A percentile compares a stretch with the other conserved stretches of the same genome.
Conservation (phyloP, 345 rosid genomes). For the Rhizophora mangle region DNA sequence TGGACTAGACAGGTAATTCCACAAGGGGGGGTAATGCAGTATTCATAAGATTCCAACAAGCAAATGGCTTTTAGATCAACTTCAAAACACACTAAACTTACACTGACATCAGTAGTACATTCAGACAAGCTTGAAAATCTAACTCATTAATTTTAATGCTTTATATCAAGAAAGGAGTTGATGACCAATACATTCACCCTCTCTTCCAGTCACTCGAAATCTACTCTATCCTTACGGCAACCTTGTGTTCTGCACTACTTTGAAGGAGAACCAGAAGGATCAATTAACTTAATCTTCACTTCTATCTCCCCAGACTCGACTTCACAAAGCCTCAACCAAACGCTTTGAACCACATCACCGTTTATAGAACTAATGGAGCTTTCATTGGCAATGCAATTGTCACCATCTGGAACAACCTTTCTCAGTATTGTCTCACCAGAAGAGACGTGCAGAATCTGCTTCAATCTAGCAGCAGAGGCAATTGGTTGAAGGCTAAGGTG, state of each 20-base stretch:
- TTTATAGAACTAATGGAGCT: slow-evolving; percentile 69
- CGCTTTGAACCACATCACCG: slow-evolving; percentile 85
- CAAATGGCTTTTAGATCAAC: too few relatives aligned
- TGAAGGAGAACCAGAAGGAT: slow-evolving; percentile 29
- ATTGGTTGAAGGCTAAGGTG: slow-evolving; percentile 79
- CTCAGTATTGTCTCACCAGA: slow-evolving; percentile 69
- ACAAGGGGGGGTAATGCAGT: too few relatives aligned
- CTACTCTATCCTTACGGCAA: not conserved
- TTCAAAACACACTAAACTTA: too few relatives aligned
- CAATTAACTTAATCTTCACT: slow-evolving; percentile 65
- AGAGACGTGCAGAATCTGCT: slow-evolving; percentile 62
- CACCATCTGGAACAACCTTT: slow-evolving; percentile 69
- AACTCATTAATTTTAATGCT: too few relatives aligned
- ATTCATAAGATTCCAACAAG: too few relatives aligned
- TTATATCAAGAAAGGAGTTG: too few relatives aligned
- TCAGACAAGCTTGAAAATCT: too few relatives aligned
- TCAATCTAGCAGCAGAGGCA: slow-evolving; percentile 74
- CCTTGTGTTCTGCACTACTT: slow-evolving; percentile 16
- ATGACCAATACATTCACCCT: too few relatives aligned
- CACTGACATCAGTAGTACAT: too few relatives aligned
- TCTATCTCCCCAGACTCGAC: slow-evolving; percentile 97
- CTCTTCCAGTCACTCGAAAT: too few relatives aligned
- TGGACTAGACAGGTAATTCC: too few relatives aligned
- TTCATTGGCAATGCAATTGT: slow-evolving; percentile 78
- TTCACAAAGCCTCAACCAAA: slow-evolving; percentile 72